Base-by-base conservation (phyloP, 306 rosid species). In the Macrotyloma uniflorum region DNA sequence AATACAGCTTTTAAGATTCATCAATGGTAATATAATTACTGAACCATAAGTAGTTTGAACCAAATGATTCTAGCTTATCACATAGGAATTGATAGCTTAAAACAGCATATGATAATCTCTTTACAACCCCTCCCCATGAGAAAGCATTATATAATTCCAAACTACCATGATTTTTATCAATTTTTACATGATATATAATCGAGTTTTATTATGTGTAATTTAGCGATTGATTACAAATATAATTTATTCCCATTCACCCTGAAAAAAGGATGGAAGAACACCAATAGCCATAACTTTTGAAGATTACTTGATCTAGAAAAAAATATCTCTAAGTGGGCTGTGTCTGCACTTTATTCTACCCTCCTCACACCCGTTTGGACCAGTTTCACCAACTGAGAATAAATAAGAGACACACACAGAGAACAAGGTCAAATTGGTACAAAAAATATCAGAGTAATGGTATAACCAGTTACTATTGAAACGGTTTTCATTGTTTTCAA, bases 1-100 rank as follows among this genome's bases (percentile, higher is more conserved):
- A 75, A 69, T 75, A 59, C 66, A 50, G 80, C 87, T 85, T 85
- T 85, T 23, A 76, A 75, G 70, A 79, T 68, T 40, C 53, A 26
- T 22, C 23, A 36, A 67, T 49, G 46, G 59, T 40, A 33, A 13
- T 32, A 46, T 40, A 49, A 50, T 28, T 24, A 6, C 67, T 38
- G 46, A 33, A 19, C 26, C 43, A 69, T 67, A 64, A 30, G 16
- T n/a, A 8, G 57, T 23, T 80, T 18, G 28, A 19, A 64, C 28
- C 64, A 55, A 33, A 47, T 45, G 71, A 43, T 67, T 74, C 63
- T 30, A 28, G 19, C 57, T 53, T 49, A 8, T 38, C 47, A 36
- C 18, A 50, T 61, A 5, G 46, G 24, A 13, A 36, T 3, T 51
- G 23, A 74, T 18, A 71, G 49, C 49, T 51, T 51, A 43, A 58